Conservation (phyloP, 306 rosid species). For the Ceratonia siliqua region DNA sequence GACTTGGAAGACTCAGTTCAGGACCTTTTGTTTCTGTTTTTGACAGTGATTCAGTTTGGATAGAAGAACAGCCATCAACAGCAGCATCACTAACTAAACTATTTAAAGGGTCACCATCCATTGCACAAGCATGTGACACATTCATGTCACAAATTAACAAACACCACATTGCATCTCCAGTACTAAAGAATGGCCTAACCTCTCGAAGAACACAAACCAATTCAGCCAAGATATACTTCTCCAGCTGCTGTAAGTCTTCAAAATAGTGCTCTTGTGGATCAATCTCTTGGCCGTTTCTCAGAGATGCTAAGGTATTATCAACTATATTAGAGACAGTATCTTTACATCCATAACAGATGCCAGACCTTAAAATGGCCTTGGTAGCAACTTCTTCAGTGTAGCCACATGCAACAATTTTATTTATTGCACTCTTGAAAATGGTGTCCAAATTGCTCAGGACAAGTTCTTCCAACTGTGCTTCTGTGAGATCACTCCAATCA, state of each 20-base stretch:
- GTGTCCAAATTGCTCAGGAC: conserved; percentile 67
- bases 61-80: conserved; percentile 39
- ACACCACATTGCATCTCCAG: conserved; percentile 95
- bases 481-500: conserved; percentile 80
- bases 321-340: conserved; percentile 78
- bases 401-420: conserved; percentile 64
- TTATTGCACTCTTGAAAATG: conserved; percentile 72
- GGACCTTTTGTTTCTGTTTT: conserved; percentile 50
- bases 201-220: conserved; percentile 80
- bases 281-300: conserved; percentile 63
- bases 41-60: conserved; percentile 40
- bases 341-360: conserved; percentile 79
- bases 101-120: conserved; percentile 61
- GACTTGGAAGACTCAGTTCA: conserved; percentile 52
- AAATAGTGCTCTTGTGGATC: conserved; percentile 68
- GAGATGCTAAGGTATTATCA: conserved; percentile 65
- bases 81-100: conserved; percentile 44
- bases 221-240: conserved; percentile 74
- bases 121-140: conserved; percentile 87
- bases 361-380: conserved; percentile 71
- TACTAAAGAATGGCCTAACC: conserved; percentile 80
- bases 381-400: conserved; percentile 69
- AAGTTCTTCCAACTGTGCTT: conserved; percentile 80
- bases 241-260: conserved; percentile 77
- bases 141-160: conserved; percentile 76